Base-by-base conservation (phyloP, 768 basidiomycete species). In the Phylloporus arenicola region DNA sequence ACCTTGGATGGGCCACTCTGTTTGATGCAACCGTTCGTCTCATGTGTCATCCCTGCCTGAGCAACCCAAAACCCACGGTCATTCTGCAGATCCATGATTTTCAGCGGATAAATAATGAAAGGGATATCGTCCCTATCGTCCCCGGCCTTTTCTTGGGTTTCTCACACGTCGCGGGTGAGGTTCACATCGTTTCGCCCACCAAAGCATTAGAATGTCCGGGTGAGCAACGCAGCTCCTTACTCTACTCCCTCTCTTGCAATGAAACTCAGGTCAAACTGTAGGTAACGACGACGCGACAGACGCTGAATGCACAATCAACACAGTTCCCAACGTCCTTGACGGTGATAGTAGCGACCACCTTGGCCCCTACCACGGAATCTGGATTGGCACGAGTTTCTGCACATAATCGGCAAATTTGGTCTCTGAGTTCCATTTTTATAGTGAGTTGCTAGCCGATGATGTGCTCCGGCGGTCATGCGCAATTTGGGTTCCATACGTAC, bases 211-310 rank as follows among this genome's bases (percentile, higher is more conserved):
- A 67, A 39, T 79, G 76, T 60, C 69, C 74, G 7, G 74, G 75
- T 67, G 24, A 30, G 56, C 53, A 14, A 10, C n/a, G 7, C 43
- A 24, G 12, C 35, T 34, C 34, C 8, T 46, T 42, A 3, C 7
- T 37, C 33, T 29, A 34, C 20, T 11, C 29, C 34, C 12, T 13
- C 0, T 13, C 47, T 30, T 40, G 22, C 41, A 35, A 19, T 37
- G 39, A 43, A 16, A 22, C 20, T n/a, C n/a, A n/a, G 7, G 25
- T 22, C 11, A 16, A 10, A 40, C 29, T 22, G 37, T 25, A 76
- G 78, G 76, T 0, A 65, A 80, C 48, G 84, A 86, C 59, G 77
- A 86, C 53, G 72, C 72, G 6, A 74, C 70, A 13, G 78, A 81
- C 48, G 19, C 70, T 12, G 68, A 77, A 48, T 86, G 85, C 64